Evolutionary conservation across 164 flowering plant species (phyloP).

Genomic region (Amborella trichopoda): DNA sequence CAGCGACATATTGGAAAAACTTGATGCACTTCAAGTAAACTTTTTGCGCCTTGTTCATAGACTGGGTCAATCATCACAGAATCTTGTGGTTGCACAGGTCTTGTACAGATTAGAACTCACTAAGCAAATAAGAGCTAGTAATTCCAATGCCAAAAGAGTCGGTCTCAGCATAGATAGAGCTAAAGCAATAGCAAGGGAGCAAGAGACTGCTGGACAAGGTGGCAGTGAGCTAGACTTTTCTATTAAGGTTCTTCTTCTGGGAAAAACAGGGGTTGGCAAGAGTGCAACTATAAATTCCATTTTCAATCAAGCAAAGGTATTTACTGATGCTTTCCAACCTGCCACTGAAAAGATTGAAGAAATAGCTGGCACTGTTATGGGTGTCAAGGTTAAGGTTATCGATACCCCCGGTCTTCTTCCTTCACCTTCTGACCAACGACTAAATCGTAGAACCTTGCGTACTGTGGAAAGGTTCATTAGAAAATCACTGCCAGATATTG

Average conservation of each 20-base stretch:
- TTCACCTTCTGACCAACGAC: constrained; percentile 28
- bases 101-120: constrained; percentile 78
- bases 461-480: constrained; percentile 52
- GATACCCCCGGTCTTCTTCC: constrained; percentile 95
- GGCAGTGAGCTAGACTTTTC: constrained; percentile 46
- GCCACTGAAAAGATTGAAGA: constrained; percentile 58
- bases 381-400: constrained; percentile 55
- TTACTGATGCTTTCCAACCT: constrained; percentile 76
- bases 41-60: constrained; percentile 63
- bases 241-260: constrained; percentile 65
- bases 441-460: constrained; percentile 60
- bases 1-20: constrained; percentile 42
- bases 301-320: constrained; percentile 45
- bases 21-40: constrained; percentile 64
- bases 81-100: constrained; percentile 64
- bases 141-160: constrained; percentile 46
- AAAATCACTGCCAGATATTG: constrained; percentile 71
- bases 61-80: constrained; percentile 41
- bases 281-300: constrained; percentile 96
- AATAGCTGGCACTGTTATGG: constrained; percentile 52
- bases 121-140: constrained; percentile 59
- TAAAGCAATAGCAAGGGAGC: constrained; percentile 43
- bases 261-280: constrained; percentile 94
- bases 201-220: constrained; percentile 52
- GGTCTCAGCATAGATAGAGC: constrained; percentile 36